Evolutionary conservation across 768 basidiomycete genomes (phyloP).

Genomic region (Suillus paluster): DNA sequence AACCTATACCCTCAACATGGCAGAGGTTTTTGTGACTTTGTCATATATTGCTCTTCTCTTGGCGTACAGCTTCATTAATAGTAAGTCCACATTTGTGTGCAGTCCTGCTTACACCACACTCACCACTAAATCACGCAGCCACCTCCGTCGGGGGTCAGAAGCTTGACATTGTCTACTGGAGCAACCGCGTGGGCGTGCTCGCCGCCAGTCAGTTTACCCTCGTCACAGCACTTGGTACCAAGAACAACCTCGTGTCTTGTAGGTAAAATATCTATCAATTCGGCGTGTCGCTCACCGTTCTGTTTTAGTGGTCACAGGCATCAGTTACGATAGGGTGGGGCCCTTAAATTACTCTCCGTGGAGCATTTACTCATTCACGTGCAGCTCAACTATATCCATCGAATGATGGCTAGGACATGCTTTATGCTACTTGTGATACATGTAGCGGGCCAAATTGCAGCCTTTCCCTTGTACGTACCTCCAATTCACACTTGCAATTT

Average conservation of each 20-base stretch:
- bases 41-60: slow-evolving; percentile 51
- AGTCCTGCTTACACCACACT: neutral
- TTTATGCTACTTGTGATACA: slow-evolving; percentile 56
- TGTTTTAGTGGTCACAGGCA: slow-evolving; percentile 30
- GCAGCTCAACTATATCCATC: slow-evolving; percentile 49
- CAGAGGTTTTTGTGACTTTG: slow-evolving; percentile 51
- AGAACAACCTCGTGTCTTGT: slow-evolving; percentile 52
- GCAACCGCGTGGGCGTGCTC: slow-evolving; percentile 33
- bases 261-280: slow-evolving; percentile 6
- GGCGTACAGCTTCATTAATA: slow-evolving; percentile 47
- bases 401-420: slow-evolving; percentile 51
- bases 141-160: neutral
- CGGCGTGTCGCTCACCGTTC: neutral
- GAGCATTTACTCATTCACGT: neutral
- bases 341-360: neutral
- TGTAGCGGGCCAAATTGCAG: slow-evolving; percentile 27
- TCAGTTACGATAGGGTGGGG: slow-evolving; percentile 32
- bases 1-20: slow-evolving; percentile 39
- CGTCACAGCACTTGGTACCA: slow-evolving; percentile 50
- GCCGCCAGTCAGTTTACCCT: slow-evolving; percentile 46
- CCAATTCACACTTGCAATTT: neutral
- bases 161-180: slow-evolving; percentile 27
- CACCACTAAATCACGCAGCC: slow-evolving; percentile 9
- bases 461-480: slow-evolving; percentile 10
- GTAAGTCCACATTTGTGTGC: slow-evolving; percentile 30